Percentiles rank a stretch among this genome's conserved stretches.
Evolutionary conservation across 2,329 filamentous ascomycete genomes (phyloP).

Genomic region (Aspergillus luchuensis): DNA sequence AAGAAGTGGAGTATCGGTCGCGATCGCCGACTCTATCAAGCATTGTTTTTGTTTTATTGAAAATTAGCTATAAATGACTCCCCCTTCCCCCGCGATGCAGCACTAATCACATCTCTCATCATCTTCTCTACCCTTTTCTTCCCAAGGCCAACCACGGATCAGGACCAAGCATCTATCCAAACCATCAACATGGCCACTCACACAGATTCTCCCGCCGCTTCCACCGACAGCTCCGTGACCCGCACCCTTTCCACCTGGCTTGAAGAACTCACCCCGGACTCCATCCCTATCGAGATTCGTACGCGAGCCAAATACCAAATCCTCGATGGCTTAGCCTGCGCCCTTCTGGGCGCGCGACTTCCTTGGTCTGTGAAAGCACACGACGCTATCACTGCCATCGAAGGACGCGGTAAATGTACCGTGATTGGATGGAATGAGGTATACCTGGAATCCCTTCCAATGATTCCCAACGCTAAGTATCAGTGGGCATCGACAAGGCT

Average conservation of each 20-base stretch:
- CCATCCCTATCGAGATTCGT: neutral
- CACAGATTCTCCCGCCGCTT: neutral
- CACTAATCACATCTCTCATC: neutral
- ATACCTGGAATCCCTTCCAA: neutral
- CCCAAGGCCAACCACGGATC: too few species aligned
- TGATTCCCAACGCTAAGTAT: constrained; percentile 22
- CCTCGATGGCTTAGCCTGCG: constrained; percentile 48
- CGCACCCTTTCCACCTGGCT: constrained; percentile 7
- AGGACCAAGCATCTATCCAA: too few species aligned
- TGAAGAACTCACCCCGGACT: neutral
- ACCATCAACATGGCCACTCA: neutral
- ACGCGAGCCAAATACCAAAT: constrained; percentile 41
- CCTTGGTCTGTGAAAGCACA: constrained; percentile 46
- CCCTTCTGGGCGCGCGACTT: constrained; percentile 42
- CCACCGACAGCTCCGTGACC: neutral
- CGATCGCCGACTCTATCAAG: too few species aligned
- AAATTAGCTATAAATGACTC: too few species aligned
- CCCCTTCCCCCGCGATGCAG: too few species aligned
- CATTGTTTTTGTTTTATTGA: too few species aligned
- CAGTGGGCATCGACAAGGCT: neutral
- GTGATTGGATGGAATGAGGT: constrained; percentile 21
- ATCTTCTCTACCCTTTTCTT: neutral
- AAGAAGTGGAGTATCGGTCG: too few species aligned
- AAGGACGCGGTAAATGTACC: constrained; percentile 30
- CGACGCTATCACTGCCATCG: constrained; percentile 33